These are phyloP conservation scores for Wickerhamomyces rabaulensis DNA, from an alignment of 805 yeast genomes.

Conservation along the genomic window DNA sequence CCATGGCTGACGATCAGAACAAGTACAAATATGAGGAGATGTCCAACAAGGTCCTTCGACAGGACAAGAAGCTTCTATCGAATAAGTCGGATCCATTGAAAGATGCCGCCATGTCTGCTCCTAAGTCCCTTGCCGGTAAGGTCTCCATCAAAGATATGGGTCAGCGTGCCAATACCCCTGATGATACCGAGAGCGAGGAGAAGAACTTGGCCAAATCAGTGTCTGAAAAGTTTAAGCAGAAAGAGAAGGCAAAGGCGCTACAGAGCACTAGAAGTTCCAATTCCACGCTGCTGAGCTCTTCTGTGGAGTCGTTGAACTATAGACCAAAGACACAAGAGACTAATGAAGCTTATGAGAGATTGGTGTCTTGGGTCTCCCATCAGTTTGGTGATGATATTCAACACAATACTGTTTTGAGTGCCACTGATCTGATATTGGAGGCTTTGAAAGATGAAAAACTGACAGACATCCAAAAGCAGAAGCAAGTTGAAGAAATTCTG, in stretches of 20 bases:
- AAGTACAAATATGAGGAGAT: conserved; percentile 61
- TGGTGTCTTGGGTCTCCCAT: conserved; percentile 55
- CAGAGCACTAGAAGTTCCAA: conserved; percentile 5
- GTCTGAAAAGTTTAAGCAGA: conserved; percentile 13
- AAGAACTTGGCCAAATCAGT: conserved; percentile 15
- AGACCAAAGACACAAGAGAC: conserved; percentile 56
- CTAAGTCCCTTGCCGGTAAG: conserved; percentile 67
- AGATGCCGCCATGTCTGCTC: conserved; percentile 53
- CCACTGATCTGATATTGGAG: conserved; percentile 61
- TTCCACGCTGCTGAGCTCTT: conserved; percentile 28
- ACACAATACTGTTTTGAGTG: conserved; percentile 64
- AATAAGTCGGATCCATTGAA: conserved; percentile 31
- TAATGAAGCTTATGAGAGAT: conserved; percentile 43
- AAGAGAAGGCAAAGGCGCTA: conserved; percentile 14
- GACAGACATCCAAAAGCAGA: conserved; percentile 41
- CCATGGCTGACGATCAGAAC: conserved; percentile 19
- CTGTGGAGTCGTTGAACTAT: conserved; percentile 49
- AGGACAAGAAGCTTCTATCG: conserved; percentile 48
- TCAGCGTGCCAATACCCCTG: conserved; percentile 18
- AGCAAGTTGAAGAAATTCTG: conserved; percentile 43
- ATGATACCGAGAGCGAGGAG: conserved; percentile 18
- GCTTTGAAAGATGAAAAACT: conserved; percentile 42
- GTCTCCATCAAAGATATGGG: conserved; percentile 74
- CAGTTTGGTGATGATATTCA: conserved; percentile 67
- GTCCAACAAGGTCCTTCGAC: conserved; percentile 68